Percentiles rank a stretch among this genome's conserved stretches.
phyloP scores from a whole-genome alignment of 129 eudicot genomes.

The Centaurea solstitialis region DNA sequence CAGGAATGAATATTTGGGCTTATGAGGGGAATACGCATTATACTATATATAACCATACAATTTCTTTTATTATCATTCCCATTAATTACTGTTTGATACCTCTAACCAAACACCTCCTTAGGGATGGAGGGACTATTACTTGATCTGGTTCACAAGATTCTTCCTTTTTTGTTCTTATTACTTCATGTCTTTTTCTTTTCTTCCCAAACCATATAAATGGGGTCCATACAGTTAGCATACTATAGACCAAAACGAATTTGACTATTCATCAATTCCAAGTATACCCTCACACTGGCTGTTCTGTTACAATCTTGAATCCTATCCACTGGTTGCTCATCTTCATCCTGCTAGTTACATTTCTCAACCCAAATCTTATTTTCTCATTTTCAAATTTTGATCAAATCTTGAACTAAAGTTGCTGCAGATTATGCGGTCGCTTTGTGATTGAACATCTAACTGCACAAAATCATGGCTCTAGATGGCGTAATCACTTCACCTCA shows the following conservation, averaged over 20 bases:
- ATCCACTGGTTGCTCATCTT: constrained; percentile 1
- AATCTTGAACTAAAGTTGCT: constrained; percentile 19
- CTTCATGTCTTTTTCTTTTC: background rate
- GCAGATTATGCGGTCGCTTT: constrained; percentile 33
- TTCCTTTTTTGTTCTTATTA: background rate
- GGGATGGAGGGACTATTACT: background rate
- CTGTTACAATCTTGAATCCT: constrained; percentile 18
- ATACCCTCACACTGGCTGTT: constrained; percentile 3
- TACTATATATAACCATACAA: too few species aligned
- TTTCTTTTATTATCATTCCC: too few species aligned
- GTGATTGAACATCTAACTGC: constrained; percentile 6
- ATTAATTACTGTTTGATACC: too few species aligned
- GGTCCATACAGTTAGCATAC: background rate
- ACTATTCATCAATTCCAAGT: background rate
- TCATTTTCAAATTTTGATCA: constrained; percentile 4
- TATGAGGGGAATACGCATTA: too few species aligned
- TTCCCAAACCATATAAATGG: background rate
- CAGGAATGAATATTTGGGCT: too few species aligned
- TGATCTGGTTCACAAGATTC: background rate
- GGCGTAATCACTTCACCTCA: constrained; percentile 77
- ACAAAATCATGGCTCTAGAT: constrained; percentile 60
- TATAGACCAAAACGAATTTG: background rate
- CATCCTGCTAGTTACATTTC: constrained; percentile 7
- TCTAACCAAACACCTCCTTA: too few species aligned
- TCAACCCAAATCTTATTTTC: background rate